Percentiles rank a stretch among this genome's conserved stretches.
Conservation (phyloP, 2,329 filamentous ascomycete species). For the Diplocarpon mali region DNA sequence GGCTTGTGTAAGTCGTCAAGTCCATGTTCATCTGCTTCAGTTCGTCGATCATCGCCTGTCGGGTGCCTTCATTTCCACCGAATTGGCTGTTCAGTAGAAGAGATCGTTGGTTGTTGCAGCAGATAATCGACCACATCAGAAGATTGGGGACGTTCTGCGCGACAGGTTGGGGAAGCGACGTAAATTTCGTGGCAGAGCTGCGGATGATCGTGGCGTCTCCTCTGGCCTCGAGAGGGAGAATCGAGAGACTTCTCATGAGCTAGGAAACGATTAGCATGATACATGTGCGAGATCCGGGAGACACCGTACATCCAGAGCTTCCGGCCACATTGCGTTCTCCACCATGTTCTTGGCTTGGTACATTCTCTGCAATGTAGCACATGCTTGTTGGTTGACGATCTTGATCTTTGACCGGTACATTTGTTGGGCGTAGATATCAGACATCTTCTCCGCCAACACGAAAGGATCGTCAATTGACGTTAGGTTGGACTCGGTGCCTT, state of each 20-base stretch:
- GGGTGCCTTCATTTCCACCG: constrained; percentile 58
- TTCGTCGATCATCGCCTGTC: constrained; percentile 53
- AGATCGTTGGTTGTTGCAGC: constrained; percentile 70
- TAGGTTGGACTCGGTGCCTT: constrained; percentile 42
- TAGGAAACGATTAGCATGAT: constrained; percentile 28
- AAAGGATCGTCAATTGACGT: constrained; percentile 58
- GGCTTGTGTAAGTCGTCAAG: constrained; percentile 84
- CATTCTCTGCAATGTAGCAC: constrained; percentile 48
- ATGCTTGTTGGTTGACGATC: constrained; percentile 44
- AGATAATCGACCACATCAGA: constrained; percentile 85
- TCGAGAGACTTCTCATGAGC: constrained; percentile 63
- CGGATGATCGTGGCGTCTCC: constrained; percentile 74
- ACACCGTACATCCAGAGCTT: constrained; percentile 54
- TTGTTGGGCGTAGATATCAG: constrained; percentile 47
- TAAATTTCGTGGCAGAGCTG: constrained; percentile 68
- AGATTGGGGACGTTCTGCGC: constrained; percentile 84
- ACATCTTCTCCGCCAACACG: constrained; percentile 51
- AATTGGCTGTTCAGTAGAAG: constrained; percentile 60
- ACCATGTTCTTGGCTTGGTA: constrained; percentile 48
- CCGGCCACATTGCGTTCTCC: constrained; percentile 45
- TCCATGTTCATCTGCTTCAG: constrained; percentile 76
- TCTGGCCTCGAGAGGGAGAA: constrained; percentile 66
- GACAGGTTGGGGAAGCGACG: constrained; percentile 65
- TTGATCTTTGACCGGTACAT: constrained; percentile 51
- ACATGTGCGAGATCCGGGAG: constrained; percentile 1